phyloP scores from a whole-genome alignment of 768 basidiomycete species.

The Boletus pseudopeckii region DNA sequence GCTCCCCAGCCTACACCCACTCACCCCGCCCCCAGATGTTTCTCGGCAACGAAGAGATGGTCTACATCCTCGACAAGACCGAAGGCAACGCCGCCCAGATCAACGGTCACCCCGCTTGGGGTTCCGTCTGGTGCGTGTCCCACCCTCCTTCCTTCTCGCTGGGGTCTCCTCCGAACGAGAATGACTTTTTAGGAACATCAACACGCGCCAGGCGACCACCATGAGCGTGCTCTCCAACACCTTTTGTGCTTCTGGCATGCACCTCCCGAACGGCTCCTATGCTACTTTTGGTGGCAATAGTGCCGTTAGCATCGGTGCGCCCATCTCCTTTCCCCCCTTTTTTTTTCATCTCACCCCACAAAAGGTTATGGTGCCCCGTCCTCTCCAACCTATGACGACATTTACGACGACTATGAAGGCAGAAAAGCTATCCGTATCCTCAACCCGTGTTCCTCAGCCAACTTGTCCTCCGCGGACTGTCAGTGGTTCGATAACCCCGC shows the following conservation, averaged over 20 bases:
- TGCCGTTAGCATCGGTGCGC: constrained; percentile 50
- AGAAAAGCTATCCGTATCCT: constrained; percentile 75
- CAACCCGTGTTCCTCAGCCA: constrained; percentile 57
- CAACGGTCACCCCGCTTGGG: constrained; percentile 72
- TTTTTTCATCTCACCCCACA: too few relatives aligned
- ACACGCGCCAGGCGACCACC: constrained; percentile 15
- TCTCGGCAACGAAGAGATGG: constrained; percentile 70
- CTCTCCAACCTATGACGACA: constrained; percentile 44
- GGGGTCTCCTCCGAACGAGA: background rate
- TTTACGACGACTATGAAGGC: constrained; percentile 79
- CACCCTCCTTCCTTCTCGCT: too few relatives aligned
- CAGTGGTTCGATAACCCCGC: constrained; percentile 70
- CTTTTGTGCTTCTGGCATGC: constrained; percentile 81
- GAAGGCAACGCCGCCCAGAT: constrained; percentile 68
- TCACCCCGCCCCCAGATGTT: constrained; percentile 53
- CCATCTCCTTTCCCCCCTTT: constrained; percentile 16
- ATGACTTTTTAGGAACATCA: constrained; percentile 17
- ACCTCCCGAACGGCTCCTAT: constrained; percentile 74
- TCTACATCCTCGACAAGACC: constrained; percentile 89
- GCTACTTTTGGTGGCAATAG: constrained; percentile 74
- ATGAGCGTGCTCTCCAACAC: constrained; percentile 54
- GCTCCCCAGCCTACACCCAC: background rate
- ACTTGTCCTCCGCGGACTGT: constrained; percentile 47
- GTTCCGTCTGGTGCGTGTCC: constrained; percentile 51
- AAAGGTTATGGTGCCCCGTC: constrained; percentile 33